These are phyloP conservation scores for Rutstroemia sp. DNA, from an alignment of 2,329 filamentous ascomycete species.

Conservation along the genomic window DNA sequence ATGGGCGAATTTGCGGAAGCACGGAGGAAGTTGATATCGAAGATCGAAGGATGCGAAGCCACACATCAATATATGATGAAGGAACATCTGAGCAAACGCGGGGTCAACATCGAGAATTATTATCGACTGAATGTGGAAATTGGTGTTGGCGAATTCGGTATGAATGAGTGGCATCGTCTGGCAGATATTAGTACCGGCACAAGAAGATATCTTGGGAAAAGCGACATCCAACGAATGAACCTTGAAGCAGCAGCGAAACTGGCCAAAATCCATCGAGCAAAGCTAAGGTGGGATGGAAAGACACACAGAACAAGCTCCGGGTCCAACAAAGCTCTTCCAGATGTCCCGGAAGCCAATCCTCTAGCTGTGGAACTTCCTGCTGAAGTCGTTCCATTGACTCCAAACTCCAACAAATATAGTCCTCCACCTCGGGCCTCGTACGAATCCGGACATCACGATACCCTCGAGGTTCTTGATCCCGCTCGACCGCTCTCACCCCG, in stretches of 20 bases:
- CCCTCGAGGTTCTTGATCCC: slow-evolving; percentile 19
- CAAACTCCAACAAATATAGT: slow-evolving; percentile 6
- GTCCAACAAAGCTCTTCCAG: slow-evolving; percentile 15
- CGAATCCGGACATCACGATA: slow-evolving; percentile 27
- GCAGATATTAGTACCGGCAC: slow-evolving; percentile 93
- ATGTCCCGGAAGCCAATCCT: slow-evolving; percentile 33
- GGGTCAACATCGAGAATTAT: slow-evolving; percentile 84
- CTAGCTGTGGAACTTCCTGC: slow-evolving; percentile 49
- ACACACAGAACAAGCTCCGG: slow-evolving; percentile 4
- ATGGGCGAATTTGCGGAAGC: slow-evolving; percentile 90
- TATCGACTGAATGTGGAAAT: slow-evolving; percentile 95
- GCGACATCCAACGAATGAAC: slow-evolving; percentile 70
- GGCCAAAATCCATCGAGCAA: slow-evolving; percentile 74
- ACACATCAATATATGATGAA: slow-evolving; percentile 82
- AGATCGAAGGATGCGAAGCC: slow-evolving; percentile 91
- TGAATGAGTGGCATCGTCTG: slow-evolving; percentile 97
- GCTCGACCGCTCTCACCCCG: slow-evolving; percentile 28
- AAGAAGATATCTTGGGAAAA: slow-evolving; percentile 68
- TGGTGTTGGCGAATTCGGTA: slow-evolving; percentile 92
- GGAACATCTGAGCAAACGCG: slow-evolving; percentile 67
- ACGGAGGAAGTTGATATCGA: slow-evolving; percentile 71
- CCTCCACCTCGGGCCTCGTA: slow-evolving; percentile 28
- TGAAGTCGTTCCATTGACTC: slow-evolving; percentile 31
- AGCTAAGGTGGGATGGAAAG: slow-evolving; percentile 31
- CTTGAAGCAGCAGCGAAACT: slow-evolving; percentile 71